Conservation (phyloP, 2,329 filamentous ascomycete species). For the Fusarium annulatum region DNA sequence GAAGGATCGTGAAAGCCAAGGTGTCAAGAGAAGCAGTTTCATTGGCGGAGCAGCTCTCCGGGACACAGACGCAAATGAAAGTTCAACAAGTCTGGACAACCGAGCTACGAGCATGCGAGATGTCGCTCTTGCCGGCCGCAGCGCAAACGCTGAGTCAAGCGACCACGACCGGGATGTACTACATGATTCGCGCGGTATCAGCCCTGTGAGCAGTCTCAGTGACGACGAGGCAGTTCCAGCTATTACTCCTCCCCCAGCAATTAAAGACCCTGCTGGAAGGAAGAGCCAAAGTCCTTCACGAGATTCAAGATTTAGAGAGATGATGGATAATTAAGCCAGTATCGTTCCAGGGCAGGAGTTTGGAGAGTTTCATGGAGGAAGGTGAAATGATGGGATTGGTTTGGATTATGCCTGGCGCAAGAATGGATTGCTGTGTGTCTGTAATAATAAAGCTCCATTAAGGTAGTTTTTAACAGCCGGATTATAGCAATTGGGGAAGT, state of each 20-base stretch:
- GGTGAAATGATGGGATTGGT: background rate
- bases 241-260: conserved; percentile 53
- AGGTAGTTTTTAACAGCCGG: background rate
- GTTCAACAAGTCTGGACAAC: conserved; percentile 56
- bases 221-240: conserved; percentile 28
- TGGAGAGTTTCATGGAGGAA: background rate
- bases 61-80: conserved; percentile 57
- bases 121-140: conserved; percentile 58
- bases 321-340: conserved; percentile 53
- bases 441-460: background rate
- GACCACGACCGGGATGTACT: conserved; percentile 24
- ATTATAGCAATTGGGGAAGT: background rate
- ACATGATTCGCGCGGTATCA: conserved; percentile 51
- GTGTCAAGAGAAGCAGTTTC: conserved; percentile 55
- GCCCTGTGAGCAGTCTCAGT: conserved; percentile 52
- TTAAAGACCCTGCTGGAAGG: conserved; percentile 49
- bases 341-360: background rate
- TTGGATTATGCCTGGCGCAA: background rate
- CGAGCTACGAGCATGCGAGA: conserved; percentile 58
- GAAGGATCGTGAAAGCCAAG: conserved; percentile 52
- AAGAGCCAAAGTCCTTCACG: conserved; percentile 64
- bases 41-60: conserved; percentile 63
- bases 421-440: background rate
- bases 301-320: conserved; percentile 70
- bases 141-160: conserved; percentile 37